These are phyloP conservation scores for Trypanosoma avium DNA, from an alignment of 208 protist genomes.

Conservation along the genomic window DNA sequence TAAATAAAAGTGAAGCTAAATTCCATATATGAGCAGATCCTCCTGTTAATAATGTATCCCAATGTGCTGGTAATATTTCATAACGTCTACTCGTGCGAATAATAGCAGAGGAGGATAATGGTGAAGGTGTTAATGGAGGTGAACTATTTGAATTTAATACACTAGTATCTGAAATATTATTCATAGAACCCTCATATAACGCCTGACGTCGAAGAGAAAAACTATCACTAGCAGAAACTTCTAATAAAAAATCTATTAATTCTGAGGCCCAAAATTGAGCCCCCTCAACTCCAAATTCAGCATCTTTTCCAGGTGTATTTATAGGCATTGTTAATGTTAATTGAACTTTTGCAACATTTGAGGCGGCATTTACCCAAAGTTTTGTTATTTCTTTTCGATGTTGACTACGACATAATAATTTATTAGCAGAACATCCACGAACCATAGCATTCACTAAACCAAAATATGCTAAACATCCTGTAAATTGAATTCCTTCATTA, in stretches of 20 bases:
- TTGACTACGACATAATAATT: conserved; percentile 35
- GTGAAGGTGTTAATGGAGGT: conserved; percentile 11
- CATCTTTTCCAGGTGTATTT: conserved; percentile 29
- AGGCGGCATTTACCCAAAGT: conserved; percentile 43
- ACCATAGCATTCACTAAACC: conserved; percentile 44
- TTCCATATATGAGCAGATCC: conserved; percentile 52
- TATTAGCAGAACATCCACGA: conserved; percentile 45
- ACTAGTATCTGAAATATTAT: background rate
- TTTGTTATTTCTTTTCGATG: conserved; percentile 35
- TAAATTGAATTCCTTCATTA: conserved; percentile 27
- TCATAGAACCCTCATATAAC: conserved; percentile 18
- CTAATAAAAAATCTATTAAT: conserved; percentile 64
- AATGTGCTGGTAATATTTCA: conserved; percentile 58
- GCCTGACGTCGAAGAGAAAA: conserved; percentile 56
- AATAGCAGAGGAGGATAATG: conserved; percentile 3
- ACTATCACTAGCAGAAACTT: conserved; percentile 64
- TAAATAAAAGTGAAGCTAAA: conserved; percentile 57
- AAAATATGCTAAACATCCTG: conserved; percentile 41
- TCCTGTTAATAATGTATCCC: conserved; percentile 61
- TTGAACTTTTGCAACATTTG: conserved; percentile 37
- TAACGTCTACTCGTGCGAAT: conserved; percentile 27
- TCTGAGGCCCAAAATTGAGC: conserved; percentile 57
- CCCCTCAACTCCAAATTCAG: conserved; percentile 34
- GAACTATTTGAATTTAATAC: background rate
- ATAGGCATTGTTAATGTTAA: conserved; percentile 38